These are phyloP conservation scores for Clathrospora elynae DNA, from an alignment of 2,329 filamentous ascomycete genomes.

Conservation along the genomic window DNA sequence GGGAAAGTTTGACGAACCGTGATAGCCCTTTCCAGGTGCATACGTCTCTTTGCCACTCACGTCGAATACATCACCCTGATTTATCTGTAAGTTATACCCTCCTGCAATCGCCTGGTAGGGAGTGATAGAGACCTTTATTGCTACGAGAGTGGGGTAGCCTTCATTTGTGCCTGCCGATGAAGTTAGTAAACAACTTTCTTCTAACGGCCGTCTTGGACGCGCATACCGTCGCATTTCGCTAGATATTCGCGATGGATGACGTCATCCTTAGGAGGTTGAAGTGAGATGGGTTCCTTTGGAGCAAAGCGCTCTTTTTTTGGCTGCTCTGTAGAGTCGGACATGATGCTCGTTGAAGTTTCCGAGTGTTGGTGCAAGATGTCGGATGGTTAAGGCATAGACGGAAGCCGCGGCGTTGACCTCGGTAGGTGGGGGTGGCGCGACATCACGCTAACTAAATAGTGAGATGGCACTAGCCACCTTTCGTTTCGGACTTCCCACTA, in stretches of 20 bases:
- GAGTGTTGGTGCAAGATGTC: conserved; percentile 7
- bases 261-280: conserved; percentile 86
- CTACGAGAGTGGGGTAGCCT: conserved; percentile 63
- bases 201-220: not conserved
- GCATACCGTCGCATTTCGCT: conserved; percentile 80
- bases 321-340: conserved; percentile 42
- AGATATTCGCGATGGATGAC: conserved; percentile 81
- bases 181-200: conserved; percentile 3
- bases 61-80: conserved; percentile 88
- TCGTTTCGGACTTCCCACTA: conserved; percentile 2
- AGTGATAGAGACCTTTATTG: conserved; percentile 57
- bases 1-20: conserved; percentile 64
- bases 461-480: conserved; percentile 11
- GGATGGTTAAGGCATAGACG: conserved; percentile 1
- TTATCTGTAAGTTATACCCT: conserved; percentile 10
- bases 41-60: conserved; percentile 90
- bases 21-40: conserved; percentile 78
- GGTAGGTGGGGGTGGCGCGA: conserved; percentile 28
- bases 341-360: conserved; percentile 19
- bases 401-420: conserved; percentile 18
- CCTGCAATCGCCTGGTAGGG: not conserved
- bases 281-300: conserved; percentile 74
- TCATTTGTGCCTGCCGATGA: conserved; percentile 64
- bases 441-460: conserved; percentile 5
- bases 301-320: conserved; percentile 66